A percentile compares a stretch with the other conserved stretches of the same genome.
phyloP scores from a whole-genome alignment of 306 rosid species.

The Cicer cuneatum region DNA sequence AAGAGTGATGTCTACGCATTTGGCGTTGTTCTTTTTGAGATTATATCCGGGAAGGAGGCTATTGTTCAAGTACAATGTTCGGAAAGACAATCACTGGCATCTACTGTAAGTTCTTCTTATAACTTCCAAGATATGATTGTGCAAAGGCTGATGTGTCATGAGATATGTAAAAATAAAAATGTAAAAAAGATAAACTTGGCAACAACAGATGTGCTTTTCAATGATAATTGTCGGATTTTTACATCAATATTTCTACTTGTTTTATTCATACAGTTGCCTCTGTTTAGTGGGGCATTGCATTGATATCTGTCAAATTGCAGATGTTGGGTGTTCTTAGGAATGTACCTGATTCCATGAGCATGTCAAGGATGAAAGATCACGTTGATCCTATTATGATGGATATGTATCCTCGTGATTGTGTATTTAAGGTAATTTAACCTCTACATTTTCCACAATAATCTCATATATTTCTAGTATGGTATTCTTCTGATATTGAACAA shows the following conservation, averaged over 20 bases:
- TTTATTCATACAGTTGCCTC: neutral
- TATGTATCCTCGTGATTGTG: constrained; percentile 82
- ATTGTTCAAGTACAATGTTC: constrained; percentile 78
- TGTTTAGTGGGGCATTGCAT: constrained; percentile 25
- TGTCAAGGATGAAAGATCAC: constrained; percentile 66
- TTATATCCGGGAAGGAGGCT: constrained; percentile 87
- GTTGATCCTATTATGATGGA: constrained; percentile 74
- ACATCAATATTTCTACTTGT: constrained; percentile 5
- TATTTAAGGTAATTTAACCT: constrained; percentile 59
- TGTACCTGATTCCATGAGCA: constrained; percentile 65
- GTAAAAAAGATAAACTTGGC: neutral
- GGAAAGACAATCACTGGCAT: constrained; percentile 84
- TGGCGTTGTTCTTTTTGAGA: constrained; percentile 89
- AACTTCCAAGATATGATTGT: constrained; percentile 8
- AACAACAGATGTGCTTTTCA: neutral
- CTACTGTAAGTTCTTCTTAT: constrained; percentile 68
- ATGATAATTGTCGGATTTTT: neutral
- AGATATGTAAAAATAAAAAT: neutral
- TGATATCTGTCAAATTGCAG: constrained; percentile 57
- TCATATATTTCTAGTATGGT: neutral
- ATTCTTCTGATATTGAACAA: neutral
- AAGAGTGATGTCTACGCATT: constrained; percentile 92
- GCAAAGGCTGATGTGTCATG: neutral
- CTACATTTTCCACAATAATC: constrained; percentile 2
- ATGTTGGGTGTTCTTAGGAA: constrained; percentile 76